phyloP scores from a whole-genome alignment of 2,329 filamentous ascomycete species.

The Biscogniauxia marginata region DNA sequence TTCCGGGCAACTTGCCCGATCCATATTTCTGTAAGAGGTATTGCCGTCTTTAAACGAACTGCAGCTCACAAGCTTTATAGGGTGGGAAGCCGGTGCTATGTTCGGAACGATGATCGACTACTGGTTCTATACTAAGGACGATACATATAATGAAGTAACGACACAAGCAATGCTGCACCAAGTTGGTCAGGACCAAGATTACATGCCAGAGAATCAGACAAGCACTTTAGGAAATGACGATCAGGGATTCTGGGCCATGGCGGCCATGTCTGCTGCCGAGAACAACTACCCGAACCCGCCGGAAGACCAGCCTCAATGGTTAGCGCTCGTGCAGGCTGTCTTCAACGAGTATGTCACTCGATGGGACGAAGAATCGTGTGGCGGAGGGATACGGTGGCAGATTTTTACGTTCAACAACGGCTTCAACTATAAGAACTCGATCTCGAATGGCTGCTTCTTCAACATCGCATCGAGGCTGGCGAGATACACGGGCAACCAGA shows the following conservation, averaged over 20 bases:
- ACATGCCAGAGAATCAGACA: conserved; percentile 67
- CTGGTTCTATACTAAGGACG: conserved; percentile 67
- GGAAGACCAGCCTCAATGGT: conserved; percentile 65
- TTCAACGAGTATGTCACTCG: conserved; percentile 75
- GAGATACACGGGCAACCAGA: conserved; percentile 74
- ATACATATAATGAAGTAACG: conserved; percentile 60
- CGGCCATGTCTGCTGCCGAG: conserved; percentile 76
- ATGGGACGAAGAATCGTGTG: conserved; percentile 67
- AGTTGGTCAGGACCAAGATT: conserved; percentile 57
- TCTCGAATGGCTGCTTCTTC: conserved; percentile 69
- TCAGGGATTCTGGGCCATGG: conserved; percentile 83
- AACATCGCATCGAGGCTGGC: conserved; percentile 70
- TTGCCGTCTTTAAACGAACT: neutral
- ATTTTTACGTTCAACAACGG: conserved; percentile 44
- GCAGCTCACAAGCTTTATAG: conserved; percentile 33
- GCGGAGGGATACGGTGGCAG: conserved; percentile 76
- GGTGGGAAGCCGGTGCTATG: conserved; percentile 73
- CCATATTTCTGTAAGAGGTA: conserved; percentile 62
- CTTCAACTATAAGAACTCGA: conserved; percentile 66
- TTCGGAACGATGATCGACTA: conserved; percentile 72
- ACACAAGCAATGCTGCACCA: conserved; percentile 61
- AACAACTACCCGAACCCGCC: conserved; percentile 70
- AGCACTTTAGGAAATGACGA: conserved; percentile 67
- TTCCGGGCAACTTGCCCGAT: conserved; percentile 55
- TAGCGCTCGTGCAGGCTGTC: conserved; percentile 74